These are phyloP conservation scores for Nakaseomyces nivariensis DNA, from an alignment of 1,139 yeast species.

Conservation along the genomic window DNA sequence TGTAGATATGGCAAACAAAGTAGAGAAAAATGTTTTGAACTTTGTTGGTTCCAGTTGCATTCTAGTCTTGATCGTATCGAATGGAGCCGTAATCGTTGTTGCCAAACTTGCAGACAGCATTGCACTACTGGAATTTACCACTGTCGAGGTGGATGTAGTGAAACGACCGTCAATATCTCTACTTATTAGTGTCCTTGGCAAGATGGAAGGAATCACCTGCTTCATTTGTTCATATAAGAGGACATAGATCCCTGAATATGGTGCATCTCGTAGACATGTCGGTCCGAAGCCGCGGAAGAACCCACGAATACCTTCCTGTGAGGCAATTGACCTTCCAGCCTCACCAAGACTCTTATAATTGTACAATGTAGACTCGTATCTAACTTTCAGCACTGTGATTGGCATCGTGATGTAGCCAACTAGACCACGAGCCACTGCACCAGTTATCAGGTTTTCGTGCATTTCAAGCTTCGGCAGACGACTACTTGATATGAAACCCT, in stretches of 20 bases:
- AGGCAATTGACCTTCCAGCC: conserved; percentile 51
- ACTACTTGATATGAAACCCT: conserved; percentile 17
- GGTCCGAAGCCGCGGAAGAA: conserved; percentile 84
- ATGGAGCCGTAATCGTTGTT: conserved; percentile 85
- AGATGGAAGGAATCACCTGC: conserved; percentile 31
- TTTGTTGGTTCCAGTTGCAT: conserved; percentile 59
- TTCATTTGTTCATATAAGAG: conserved; percentile 73
- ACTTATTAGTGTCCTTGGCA: conserved; percentile 19
- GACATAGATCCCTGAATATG: conserved; percentile 90
- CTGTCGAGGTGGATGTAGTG: conserved; percentile 38
- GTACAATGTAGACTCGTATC: conserved; percentile 74
- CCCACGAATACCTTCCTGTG: conserved; percentile 45
- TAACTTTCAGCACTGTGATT: conserved; percentile 82
- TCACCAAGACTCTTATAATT: conserved; percentile 55
- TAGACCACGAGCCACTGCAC: conserved; percentile 67
- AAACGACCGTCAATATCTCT: conserved; percentile 19
- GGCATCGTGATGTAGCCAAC: conserved; percentile 96
- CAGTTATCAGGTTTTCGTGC: conserved; percentile 61
- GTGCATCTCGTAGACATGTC: conserved; percentile 85
- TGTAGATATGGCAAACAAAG: conserved; percentile 34
- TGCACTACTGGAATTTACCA: conserved; percentile 64
- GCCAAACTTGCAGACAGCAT: conserved; percentile 67
- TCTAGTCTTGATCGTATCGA: conserved; percentile 87
- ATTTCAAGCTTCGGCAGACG: conserved; percentile 63
- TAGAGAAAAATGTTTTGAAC: conserved; percentile 34